Evolutionary conservation across 192 early-diverging fungal species (phyloP).

Genomic region (Gorgonomyces haynaldii): DNA sequence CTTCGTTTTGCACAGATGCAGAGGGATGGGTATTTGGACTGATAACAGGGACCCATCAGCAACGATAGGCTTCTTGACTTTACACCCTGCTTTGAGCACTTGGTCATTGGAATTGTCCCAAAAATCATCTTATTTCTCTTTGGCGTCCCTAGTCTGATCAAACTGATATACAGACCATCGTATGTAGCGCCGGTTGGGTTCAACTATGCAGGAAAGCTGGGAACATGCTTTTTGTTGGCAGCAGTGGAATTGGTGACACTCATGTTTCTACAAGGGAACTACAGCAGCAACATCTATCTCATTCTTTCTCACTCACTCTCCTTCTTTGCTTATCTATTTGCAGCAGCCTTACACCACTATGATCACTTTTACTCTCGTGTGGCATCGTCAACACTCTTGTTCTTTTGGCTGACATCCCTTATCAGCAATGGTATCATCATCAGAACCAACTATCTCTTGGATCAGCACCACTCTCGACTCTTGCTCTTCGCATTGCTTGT

Average conservation of each 20-base stretch:
- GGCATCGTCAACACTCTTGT: slow-evolving; percentile 37
- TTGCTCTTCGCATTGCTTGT: slow-evolving; percentile 8
- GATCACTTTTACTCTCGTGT: slow-evolving; percentile 34
- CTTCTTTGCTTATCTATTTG: slow-evolving; percentile 15
- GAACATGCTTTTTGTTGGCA: not conserved
- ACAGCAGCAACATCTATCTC: not conserved
- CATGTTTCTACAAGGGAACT: no score
- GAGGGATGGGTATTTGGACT: slow-evolving; percentile 29
- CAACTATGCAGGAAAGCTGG: not conserved
- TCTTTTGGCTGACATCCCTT: slow-evolving; percentile 38
- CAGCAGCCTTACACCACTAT: slow-evolving; percentile 26
- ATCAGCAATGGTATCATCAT: slow-evolving; percentile 17
- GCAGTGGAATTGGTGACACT: not conserved
- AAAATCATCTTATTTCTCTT: slow-evolving; percentile 21
- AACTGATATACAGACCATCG: slow-evolving; percentile 12
- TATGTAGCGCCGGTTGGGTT: slow-evolving; percentile 8
- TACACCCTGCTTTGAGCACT: slow-evolving; percentile 35
- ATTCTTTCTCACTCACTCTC: not conserved
- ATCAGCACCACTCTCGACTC: slow-evolving; percentile 13
- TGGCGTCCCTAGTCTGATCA: slow-evolving; percentile 26
- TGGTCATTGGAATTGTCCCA: slow-evolving; percentile 14
- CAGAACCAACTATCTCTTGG: slow-evolving; percentile 24
- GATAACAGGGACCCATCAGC: slow-evolving; percentile 26
- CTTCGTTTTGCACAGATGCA: slow-evolving; percentile 19
- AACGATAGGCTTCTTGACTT: slow-evolving; percentile 27